Evolutionary conservation across 768 basidiomycete genomes (phyloP), one percentile per base, ranked within the genome.

Genomic region (Sarcodon sp.): DNA sequence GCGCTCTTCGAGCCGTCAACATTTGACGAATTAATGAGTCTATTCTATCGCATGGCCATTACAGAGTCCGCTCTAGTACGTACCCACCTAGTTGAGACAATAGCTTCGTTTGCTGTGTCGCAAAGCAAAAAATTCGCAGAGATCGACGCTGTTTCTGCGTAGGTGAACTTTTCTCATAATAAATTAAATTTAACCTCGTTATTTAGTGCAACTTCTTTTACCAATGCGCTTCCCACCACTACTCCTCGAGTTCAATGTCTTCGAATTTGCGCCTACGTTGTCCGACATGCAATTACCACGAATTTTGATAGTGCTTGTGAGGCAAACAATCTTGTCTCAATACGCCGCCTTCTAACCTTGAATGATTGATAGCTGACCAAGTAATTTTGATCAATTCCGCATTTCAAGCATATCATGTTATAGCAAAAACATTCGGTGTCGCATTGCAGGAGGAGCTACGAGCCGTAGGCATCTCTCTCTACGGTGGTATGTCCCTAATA

Each of bases 11-110:
- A 93, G 35, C 80, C 83, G 2, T 73, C 80, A 0, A 77, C 89
- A 27, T 94, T 94, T 58, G 88, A 91, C 43, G 94, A 99, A 64
- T 79, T 98, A 39, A 77, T 84, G 54, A 83, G 82, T 43, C 68
- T 97, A 4, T 89, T 83, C 59, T 91, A 94, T 59, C 78, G 94
- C 5, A 79, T 97, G 64, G 88, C 84, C 0, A 79, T 97, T 74
- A 87, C 86, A 0, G 92, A 94, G 58, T 68, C 80, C 0, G 79
- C 87, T 1, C 66, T 57, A 0, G 74, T 89, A 32, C 85, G 91
- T 56, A 66, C 76, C 0, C 75, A 83, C 47, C 71, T 97, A 16
- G 67, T 88, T 2, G 83, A 85, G 52, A 76, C 85, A 35, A 61
- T 91, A 33, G 64, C 75, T 1, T 64, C 67, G 3, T 77, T 90